Evolutionary conservation across 495 filamentous ascomycete genomes (phyloP).

Genomic region (Clohesyomyces aquaticus): DNA sequence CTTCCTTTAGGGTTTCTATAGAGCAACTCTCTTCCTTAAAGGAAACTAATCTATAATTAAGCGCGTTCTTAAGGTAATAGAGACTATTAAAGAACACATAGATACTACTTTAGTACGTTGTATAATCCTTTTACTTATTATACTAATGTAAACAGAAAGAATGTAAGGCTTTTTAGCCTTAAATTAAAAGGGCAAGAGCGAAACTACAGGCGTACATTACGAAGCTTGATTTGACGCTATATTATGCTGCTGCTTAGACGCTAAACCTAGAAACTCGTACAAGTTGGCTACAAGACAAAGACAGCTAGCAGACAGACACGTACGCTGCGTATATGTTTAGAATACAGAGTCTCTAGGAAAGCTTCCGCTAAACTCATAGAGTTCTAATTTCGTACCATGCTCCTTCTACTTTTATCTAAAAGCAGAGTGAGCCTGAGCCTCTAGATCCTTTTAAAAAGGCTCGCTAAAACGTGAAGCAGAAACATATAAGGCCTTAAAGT

Average conservation of each 20-base stretch:
- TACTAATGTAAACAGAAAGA: neutral
- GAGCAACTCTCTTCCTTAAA: neutral
- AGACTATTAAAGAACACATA: neutral
- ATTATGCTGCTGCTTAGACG: neutral
- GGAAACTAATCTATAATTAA: neutral
- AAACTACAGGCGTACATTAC: neutral
- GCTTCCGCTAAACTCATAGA: neutral
- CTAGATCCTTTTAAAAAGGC: neutral
- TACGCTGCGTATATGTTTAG: neutral
- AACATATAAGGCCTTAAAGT: neutral
- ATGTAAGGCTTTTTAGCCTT: neutral
- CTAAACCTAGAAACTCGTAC: neutral
- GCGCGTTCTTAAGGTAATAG: neutral
- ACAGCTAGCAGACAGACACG: no score
- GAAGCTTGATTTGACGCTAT: neutral
- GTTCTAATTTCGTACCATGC: no score
- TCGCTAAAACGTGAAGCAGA: conserved; percentile 13
- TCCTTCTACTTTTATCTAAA: no score
- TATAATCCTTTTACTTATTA: neutral
- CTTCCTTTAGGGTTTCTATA: neutral
- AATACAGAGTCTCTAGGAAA: neutral
- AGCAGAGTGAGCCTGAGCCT: no score
- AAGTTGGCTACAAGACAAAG: neutral
- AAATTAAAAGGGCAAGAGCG: neutral
- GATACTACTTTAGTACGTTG: neutral